phyloP scores from a whole-genome alignment of 495 filamentous ascomycete genomes.

The Xylaria palmicola region DNA sequence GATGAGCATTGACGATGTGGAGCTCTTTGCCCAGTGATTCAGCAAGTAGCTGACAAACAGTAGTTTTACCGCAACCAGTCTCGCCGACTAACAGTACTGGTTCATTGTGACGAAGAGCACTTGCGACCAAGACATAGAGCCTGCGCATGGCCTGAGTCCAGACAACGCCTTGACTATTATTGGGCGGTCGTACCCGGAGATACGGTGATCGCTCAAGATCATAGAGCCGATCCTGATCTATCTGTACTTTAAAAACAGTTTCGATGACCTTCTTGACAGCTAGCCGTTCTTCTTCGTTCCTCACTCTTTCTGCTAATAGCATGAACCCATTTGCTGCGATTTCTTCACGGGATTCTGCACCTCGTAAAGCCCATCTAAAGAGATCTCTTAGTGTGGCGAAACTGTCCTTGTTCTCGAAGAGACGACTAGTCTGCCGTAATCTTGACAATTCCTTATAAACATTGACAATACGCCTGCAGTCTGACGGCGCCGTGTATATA shows the following conservation, averaged over 20 bases:
- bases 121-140: conserved; percentile 78
- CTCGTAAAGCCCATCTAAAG: conserved; percentile 92
- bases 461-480: conserved; percentile 85
- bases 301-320: conserved; percentile 89
- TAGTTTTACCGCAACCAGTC: conserved; percentile 97
- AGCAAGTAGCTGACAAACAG: conserved; percentile 88
- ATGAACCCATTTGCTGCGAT: conserved; percentile 92
- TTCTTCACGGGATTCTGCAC: conserved; percentile 80
- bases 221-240: conserved; percentile 75
- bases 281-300: conserved; percentile 81
- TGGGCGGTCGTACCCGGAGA: conserved; percentile 41
- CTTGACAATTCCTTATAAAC: conserved; percentile 90
- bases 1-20: conserved; percentile 92
- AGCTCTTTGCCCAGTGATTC: conserved; percentile 71
- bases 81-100: conserved; percentile 93
- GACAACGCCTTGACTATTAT: conserved; percentile 63
- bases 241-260: conserved; percentile 81
- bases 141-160: conserved; percentile 96
- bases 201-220: conserved; percentile 52
- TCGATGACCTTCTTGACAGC: conserved; percentile 89
- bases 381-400: conserved; percentile 96
- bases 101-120: conserved; percentile 86
- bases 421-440: conserved; percentile 79
- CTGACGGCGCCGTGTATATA: conserved; percentile 81
- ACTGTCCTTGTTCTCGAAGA: conserved; percentile 97